Base-by-base conservation (phyloP, 2,329 filamentous ascomycete genomes). In the Aspergillus tanneri region DNA sequence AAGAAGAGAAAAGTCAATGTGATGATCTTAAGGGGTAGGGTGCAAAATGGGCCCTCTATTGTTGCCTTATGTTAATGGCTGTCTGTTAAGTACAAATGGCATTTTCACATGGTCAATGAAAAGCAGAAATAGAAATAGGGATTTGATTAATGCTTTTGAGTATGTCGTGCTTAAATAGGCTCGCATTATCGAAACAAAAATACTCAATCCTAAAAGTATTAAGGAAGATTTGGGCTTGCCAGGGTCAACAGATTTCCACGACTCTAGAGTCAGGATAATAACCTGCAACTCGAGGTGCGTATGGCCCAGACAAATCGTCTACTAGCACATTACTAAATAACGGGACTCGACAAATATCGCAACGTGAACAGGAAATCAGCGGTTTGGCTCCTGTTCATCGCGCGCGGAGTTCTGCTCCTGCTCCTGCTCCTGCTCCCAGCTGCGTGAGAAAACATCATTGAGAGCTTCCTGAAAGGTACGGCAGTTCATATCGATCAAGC, bases 401-500 rank as follows among this genome's bases (percentile, higher is more conserved):
- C 34, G 37, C 32, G 43, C 55, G 28, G 53, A 51, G 22, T 32
- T 46, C 39, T 54, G 55, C 64, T 67, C 67, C 23, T 46, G 27
- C 14, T 57, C 54, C 45, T 64, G 55, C 1, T 69, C 65, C 47
- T 69, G 67, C 46, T 75, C 72, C 73, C 73, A 76, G 38, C 63
- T 68, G 22, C 78, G 72, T 5, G 76, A 77, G 53, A 85, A 84
- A 4, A 86, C 80, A 53, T 84, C 76, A 50, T 80, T 77, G 42
- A 86, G 67, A 0, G 81, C 82, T 28, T 83, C 78, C 58, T 84
- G 81, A 57, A 85, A 81, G 2, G 82, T 77, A 39, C 81, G 77
- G 28, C 82, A 81, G 54, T 86, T 85, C 74, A 85, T 84, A 61
- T 86, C 83, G 52, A 86, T 83, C 40, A 85, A 67, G 0, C 80